Conservation (phyloP, 192 early-diverging fungal genomes). For the Jimgerdemannia flammicorona region DNA sequence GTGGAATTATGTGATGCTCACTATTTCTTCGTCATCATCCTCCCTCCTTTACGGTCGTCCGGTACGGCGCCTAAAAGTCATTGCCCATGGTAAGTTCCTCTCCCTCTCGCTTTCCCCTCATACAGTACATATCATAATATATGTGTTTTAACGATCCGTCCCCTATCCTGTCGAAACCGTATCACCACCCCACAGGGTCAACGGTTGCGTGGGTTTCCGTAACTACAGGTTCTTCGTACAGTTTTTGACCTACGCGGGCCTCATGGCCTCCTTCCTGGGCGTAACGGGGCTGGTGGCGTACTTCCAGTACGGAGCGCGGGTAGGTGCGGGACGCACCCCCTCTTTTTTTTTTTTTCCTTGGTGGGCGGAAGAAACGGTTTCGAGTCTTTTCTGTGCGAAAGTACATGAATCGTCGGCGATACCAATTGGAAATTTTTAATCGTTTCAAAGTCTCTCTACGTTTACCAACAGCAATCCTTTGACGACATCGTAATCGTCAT, state of each 20-base stretch:
- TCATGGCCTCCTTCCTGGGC: constrained; percentile 16
- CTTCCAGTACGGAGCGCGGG: constrained; percentile 10
- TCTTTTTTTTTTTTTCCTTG: no score
- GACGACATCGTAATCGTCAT: constrained; percentile 10
- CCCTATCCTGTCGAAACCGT: constrained; percentile 8
- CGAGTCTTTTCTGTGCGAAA: background rate
- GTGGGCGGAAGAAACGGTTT: background rate
- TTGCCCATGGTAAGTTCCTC: constrained; percentile 33
- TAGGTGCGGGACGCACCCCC: background rate
- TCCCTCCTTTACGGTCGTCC: background rate
- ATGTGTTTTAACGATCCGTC: background rate
- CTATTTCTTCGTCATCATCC: background rate
- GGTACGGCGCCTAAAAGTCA: constrained; percentile 16
- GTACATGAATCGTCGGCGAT: background rate
- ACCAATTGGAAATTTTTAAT: background rate
- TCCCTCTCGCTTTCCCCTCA: background rate
- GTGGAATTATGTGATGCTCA: background rate
- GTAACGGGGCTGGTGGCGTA: constrained; percentile 21
- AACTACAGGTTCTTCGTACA: constrained; percentile 37
- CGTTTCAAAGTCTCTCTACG: background rate
- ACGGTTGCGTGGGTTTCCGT: constrained; percentile 44
- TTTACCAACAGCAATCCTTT: constrained; percentile 22
- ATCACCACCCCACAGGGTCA: constrained; percentile 30
- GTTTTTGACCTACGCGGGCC: constrained; percentile 27
- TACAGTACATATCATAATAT: background rate